Evolutionary conservation across 2,329 filamentous ascomycete genomes (phyloP).

Genomic region (Tolypocladium album): DNA sequence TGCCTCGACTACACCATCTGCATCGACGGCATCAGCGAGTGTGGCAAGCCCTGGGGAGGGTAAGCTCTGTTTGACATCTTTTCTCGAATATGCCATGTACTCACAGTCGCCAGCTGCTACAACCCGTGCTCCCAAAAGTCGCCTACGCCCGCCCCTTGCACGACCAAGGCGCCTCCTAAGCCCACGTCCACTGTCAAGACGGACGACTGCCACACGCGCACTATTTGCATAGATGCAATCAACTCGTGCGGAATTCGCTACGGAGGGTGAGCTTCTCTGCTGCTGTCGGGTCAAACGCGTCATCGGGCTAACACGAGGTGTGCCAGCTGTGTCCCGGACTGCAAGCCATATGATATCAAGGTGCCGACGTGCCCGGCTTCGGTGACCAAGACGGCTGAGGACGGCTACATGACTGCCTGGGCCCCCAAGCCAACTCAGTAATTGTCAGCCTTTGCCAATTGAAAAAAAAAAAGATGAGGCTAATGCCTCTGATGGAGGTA

Average conservation of each 20-base stretch:
- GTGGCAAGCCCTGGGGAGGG: conserved; percentile 15
- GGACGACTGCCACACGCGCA: conserved; percentile 13
- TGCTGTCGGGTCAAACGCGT: neutral
- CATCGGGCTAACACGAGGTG: neutral
- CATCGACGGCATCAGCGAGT: conserved; percentile 16
- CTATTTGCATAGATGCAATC: conserved; percentile 12
- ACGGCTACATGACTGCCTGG: neutral
- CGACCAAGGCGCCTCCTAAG: neutral
- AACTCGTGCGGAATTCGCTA: conserved; percentile 14
- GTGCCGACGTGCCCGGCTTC: conserved; percentile 8
- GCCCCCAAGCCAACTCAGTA: conserved; percentile 2
- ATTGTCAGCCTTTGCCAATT: neutral
- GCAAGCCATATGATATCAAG: conserved; percentile 7
- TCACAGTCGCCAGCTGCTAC: conserved; percentile 14
- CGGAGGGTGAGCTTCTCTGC: conserved; percentile 8
- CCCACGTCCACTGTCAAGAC: neutral
- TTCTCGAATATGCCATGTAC: neutral
- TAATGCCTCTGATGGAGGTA: neutral
- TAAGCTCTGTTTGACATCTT: conserved; percentile 3
- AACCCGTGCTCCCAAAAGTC: conserved; percentile 13
- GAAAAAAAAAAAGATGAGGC: neutral
- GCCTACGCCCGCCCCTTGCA: conserved; percentile 10
- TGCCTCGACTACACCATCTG: conserved; percentile 10
- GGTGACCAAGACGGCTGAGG: neutral
- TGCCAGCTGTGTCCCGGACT: conserved; percentile 12